Evolutionary conservation across 2,329 filamentous ascomycete species (phyloP).

Genomic region (Apiospora malaysiana): DNA sequence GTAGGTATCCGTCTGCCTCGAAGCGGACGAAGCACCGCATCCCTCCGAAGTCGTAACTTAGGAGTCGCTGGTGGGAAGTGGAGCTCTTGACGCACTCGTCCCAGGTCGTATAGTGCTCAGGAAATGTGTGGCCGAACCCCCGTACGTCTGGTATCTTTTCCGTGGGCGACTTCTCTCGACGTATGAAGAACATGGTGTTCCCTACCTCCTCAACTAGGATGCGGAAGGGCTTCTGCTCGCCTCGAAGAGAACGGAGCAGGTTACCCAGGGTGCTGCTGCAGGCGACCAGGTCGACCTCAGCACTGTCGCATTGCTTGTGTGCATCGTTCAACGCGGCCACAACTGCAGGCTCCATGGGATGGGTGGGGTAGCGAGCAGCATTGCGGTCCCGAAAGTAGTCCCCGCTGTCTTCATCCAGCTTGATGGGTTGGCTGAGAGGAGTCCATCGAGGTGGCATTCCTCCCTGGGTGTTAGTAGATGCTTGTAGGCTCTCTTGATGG

Average conservation of each 20-base stretch:
- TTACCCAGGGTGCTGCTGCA: slow-evolving; percentile 68
- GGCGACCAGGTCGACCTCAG: slow-evolving; percentile 59
- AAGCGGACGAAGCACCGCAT: slow-evolving; percentile 59
- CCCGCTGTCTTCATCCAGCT: slow-evolving; percentile 52
- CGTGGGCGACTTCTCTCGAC: slow-evolving; percentile 64
- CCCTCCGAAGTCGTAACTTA: slow-evolving; percentile 63
- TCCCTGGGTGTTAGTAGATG: slow-evolving; percentile 32
- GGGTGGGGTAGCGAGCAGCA: slow-evolving; percentile 52
- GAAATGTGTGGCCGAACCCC: slow-evolving; percentile 72
- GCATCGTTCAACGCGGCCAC: slow-evolving; percentile 40
- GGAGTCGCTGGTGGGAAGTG: slow-evolving; percentile 65
- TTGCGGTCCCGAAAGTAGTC: slow-evolving; percentile 61
- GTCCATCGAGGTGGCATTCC: slow-evolving; percentile 59
- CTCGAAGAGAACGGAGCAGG: slow-evolving; percentile 61
- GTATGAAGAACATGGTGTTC: slow-evolving; percentile 66
- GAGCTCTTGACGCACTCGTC: slow-evolving; percentile 58
- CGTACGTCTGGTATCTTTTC: slow-evolving; percentile 60
- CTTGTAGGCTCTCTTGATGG: background rate
- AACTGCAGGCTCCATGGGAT: slow-evolving; percentile 58
- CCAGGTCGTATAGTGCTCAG: slow-evolving; percentile 71
- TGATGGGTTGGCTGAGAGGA: slow-evolving; percentile 41
- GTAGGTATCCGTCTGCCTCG: slow-evolving; percentile 62
- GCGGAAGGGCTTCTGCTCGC: slow-evolving; percentile 56
- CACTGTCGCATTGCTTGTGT: slow-evolving; percentile 22
- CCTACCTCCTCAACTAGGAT: slow-evolving; percentile 63